phyloP scores from a whole-genome alignment of 352 stramenopile genomes.

The Pythium monospermum region DNA sequence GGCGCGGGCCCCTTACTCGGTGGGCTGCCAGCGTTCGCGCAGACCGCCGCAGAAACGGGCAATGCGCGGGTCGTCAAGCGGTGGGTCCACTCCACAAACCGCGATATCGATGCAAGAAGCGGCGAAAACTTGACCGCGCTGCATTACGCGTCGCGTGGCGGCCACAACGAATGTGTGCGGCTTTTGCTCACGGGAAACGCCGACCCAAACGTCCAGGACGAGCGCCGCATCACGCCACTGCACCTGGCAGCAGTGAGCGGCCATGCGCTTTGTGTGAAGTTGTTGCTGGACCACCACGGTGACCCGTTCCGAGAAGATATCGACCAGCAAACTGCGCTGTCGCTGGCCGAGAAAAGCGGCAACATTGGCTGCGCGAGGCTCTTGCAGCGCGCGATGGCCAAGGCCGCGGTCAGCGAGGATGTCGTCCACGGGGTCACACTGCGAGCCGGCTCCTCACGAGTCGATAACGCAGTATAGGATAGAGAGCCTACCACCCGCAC shows the following conservation, averaged over 20 bases:
- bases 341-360: conserved; percentile 62
- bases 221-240: conserved; percentile 67
- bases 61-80: conserved; percentile 78
- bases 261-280: conserved; percentile 74
- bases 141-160: conserved; percentile 66
- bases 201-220: conserved; percentile 68
- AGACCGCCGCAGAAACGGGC: conserved; percentile 60
- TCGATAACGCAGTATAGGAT: conserved; percentile 70
- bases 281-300: conserved; percentile 73
- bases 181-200: conserved; percentile 53
- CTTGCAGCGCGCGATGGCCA: conserved; percentile 76
- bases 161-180: conserved; percentile 76
- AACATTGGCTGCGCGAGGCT: conserved; percentile 74
- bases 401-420: conserved; percentile 47
- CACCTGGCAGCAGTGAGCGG: conserved; percentile 67
- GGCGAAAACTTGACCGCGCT: conserved; percentile 75
- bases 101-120: conserved; percentile 64
- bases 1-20: conserved; percentile 17
- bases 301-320: conserved; percentile 79
- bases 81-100: conserved; percentile 67
- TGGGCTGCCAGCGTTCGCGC: conserved; percentile 58
- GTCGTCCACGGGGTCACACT: conserved; percentile 39
- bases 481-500: background rate
- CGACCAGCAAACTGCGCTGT: conserved; percentile 63
- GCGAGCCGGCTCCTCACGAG: conserved; percentile 41